These are phyloP conservation scores for Tricholoma flavovirens DNA, from an alignment of 768 basidiomycete genomes.

Conservation along the genomic window DNA sequence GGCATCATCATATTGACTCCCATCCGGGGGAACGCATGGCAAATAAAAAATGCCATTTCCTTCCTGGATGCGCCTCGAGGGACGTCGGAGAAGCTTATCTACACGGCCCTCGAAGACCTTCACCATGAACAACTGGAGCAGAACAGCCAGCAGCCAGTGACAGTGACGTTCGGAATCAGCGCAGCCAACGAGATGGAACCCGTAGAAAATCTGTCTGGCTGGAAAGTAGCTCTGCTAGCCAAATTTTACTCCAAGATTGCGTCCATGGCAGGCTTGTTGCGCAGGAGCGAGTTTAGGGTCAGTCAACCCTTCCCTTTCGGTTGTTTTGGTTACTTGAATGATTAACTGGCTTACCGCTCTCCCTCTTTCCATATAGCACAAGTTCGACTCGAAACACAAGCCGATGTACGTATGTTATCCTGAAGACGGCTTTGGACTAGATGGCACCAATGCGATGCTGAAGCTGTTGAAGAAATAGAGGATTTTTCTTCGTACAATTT, in stretches of 20 bases:
- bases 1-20: slow-evolving; percentile 49
- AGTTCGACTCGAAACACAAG: slow-evolving; percentile 37
- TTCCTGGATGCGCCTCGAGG: slow-evolving; percentile 51
- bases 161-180: slow-evolving; percentile 44
- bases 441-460: slow-evolving; percentile 38
- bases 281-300: slow-evolving; percentile 41
- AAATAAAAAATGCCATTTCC: slow-evolving; percentile 51
- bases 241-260: slow-evolving; percentile 39
- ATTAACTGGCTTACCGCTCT: neutral
- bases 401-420: slow-evolving; percentile 50
- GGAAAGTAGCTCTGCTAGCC: slow-evolving; percentile 39
- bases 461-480: slow-evolving; percentile 32
- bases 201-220: slow-evolving; percentile 39
- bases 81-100: slow-evolving; percentile 48
- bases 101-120: slow-evolving; percentile 38
- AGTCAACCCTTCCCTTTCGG: slow-evolving; percentile 5
- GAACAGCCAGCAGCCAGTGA: slow-evolving; percentile 20
- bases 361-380: slow-evolving; percentile 24
- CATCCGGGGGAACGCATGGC: slow-evolving; percentile 37
- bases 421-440: slow-evolving; percentile 40
- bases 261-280: slow-evolving; percentile 31
- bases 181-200: slow-evolving; percentile 36
- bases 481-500: neutral
- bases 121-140: slow-evolving; percentile 19
- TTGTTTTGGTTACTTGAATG: no score